Evolutionary conservation across 371 early-diverging fungal genomes (phyloP).

Genomic region (Syncephalastrum monosporum): DNA sequence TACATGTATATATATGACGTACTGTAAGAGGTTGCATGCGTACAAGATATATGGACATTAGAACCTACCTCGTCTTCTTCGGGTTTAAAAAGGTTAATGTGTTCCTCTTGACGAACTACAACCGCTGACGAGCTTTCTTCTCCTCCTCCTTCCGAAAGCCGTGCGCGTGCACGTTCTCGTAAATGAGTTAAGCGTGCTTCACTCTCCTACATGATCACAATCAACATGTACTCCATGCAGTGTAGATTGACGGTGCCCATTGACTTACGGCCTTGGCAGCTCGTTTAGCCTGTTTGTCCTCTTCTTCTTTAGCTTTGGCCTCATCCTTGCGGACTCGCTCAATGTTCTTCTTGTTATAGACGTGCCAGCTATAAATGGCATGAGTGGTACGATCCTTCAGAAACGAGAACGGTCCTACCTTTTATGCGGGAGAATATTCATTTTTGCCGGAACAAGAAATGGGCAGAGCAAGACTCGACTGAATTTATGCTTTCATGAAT

Average conservation of each 20-base stretch:
- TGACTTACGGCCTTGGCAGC: conserved; percentile 48
- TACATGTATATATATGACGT: neutral
- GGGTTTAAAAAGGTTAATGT: conserved; percentile 57
- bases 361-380: conserved; percentile 62
- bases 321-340: conserved; percentile 72
- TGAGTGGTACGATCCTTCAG: neutral
- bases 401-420: conserved; percentile 34
- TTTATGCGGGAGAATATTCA: conserved; percentile 76
- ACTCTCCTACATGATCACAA: conserved; percentile 47
- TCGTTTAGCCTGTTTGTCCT: conserved; percentile 44
- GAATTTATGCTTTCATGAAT: no score
- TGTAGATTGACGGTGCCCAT: neutral
- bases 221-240: neutral
- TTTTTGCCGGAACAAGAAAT: conserved; percentile 9
- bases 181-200: conserved; percentile 54
- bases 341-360: conserved; percentile 71
- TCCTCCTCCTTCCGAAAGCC: conserved; percentile 9
- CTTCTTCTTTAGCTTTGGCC: conserved; percentile 56
- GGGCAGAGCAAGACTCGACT: no score
- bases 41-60: neutral
- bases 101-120: conserved; percentile 22
- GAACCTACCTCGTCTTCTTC: conserved; percentile 37
- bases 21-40: neutral
- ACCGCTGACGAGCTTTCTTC: neutral
- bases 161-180: conserved; percentile 44